Evolutionary conservation across 768 basidiomycete species (phyloP).

Genomic region (Rossbeevera mucosa): DNA sequence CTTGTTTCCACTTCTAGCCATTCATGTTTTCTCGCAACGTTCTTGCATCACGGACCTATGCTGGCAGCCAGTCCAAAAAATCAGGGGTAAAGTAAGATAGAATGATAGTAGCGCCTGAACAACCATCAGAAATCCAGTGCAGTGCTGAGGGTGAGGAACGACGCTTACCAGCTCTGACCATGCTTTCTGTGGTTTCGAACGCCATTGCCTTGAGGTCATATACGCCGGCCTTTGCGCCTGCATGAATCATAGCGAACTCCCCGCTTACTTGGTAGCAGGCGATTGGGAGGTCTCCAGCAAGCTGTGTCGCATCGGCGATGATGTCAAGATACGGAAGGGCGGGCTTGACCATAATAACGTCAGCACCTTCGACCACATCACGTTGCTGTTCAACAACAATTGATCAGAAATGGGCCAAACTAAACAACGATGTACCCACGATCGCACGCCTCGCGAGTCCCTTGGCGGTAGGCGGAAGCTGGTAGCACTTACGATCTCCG

Average conservation of each 20-base stretch:
- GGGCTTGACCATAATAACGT: constrained; percentile 99
- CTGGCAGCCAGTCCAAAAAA: constrained; percentile 81
- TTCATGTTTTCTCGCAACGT: not conserved
- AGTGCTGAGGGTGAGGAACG: not conserved
- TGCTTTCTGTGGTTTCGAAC: constrained; percentile 86
- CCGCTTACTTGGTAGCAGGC: constrained; percentile 98
- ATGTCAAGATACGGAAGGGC: constrained; percentile 95
- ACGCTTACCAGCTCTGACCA: constrained; percentile 82
- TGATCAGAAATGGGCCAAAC: not conserved
- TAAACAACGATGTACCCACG: constrained; percentile 42
- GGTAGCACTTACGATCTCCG: constrained; percentile 96
- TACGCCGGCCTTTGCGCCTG: constrained; percentile 90
- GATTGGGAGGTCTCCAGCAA: constrained; percentile 85
- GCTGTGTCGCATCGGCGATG: constrained; percentile 78
- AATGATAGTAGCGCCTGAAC: constrained; percentile 81
- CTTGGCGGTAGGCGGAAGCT: constrained; percentile 83
- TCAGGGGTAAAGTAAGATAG: constrained; percentile 96
- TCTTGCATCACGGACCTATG: constrained; percentile 5
- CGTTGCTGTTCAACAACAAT: constrained; percentile 54
- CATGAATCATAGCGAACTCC: constrained; percentile 95
- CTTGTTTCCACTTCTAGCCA: not conserved
- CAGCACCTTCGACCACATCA: constrained; percentile 87
- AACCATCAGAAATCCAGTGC: constrained; percentile 6
- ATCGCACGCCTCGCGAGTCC: constrained; percentile 93
- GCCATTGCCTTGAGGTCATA: constrained; percentile 91